Conservation (phyloP, 306 rosid genomes). For the Cucurbita argyrosperma region DNA sequence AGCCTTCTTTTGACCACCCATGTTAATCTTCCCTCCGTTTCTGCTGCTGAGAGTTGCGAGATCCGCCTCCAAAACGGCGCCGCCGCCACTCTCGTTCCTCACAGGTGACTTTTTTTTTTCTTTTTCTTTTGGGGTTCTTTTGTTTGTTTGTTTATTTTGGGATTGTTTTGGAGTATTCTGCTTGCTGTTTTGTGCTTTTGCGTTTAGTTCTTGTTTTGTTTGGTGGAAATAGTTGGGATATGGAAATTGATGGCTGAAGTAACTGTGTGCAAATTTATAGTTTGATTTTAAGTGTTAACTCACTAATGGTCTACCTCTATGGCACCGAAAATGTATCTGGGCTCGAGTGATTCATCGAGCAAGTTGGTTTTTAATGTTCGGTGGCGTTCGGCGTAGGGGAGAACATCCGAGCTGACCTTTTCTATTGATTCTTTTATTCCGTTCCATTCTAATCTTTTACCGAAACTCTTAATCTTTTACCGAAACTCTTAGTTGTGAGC, state of each 20-base stretch:
- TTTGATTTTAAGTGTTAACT: too few relatives aligned
- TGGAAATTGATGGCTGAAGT: not conserved
- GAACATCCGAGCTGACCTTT: too few relatives aligned
- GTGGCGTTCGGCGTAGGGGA: too few relatives aligned
- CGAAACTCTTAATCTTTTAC: too few relatives aligned
- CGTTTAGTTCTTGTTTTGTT: not conserved
- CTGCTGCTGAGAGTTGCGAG: constrained; percentile 60
- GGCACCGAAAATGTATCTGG: too few relatives aligned
- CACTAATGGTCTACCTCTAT: too few relatives aligned
- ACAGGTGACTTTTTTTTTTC: constrained; percentile 22
- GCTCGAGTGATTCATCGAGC: too few relatives aligned
- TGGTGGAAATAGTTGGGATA: not conserved
- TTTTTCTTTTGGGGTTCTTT: not conserved
- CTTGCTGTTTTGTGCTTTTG: not conserved
- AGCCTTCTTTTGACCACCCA: constrained; percentile 83
- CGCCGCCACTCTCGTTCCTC: constrained; percentile 53
- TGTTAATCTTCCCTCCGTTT: constrained; percentile 55
- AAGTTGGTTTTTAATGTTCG: too few relatives aligned
- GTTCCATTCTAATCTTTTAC: too few relatives aligned
- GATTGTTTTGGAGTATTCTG: not conserved
- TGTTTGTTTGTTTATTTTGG: not conserved
- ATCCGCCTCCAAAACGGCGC: constrained; percentile 71
- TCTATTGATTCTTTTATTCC: too few relatives aligned
- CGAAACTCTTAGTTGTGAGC: too few relatives aligned
- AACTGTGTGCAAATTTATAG: not conserved